These are phyloP conservation scores for Circinella minor DNA, from an alignment of 371 early-diverging fungal species.

Conservation along the genomic window DNA sequence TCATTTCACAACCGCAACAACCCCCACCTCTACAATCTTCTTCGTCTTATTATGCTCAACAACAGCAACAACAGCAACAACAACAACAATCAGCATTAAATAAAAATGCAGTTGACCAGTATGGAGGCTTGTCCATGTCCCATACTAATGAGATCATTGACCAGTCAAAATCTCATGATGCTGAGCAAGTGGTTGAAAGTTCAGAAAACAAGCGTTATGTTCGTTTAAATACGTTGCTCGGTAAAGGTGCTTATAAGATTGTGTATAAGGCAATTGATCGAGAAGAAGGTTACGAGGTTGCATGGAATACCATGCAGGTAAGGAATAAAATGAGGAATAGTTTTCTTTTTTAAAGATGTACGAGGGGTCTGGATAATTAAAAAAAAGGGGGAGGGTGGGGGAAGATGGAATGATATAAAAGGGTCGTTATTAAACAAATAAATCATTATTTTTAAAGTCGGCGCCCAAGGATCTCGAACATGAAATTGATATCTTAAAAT, in stretches of 20 bases:
- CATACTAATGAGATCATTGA: conserved; percentile 47
- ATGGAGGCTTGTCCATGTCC: conserved; percentile 37
- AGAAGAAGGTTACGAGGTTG: conserved; percentile 91
- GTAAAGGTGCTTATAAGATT: conserved; percentile 78
- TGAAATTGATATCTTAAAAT: conserved; percentile 75
- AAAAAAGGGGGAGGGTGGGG: no score
- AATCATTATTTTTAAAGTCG: background rate
- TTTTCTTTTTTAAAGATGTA: no score
- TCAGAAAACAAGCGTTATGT: conserved; percentile 46
- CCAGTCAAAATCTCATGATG: conserved; percentile 44
- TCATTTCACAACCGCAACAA: background rate
- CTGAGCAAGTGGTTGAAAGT: conserved; percentile 50
- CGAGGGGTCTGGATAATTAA: background rate
- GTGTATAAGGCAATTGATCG: conserved; percentile 86
- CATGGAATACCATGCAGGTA: conserved; percentile 80
- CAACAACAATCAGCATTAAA: conserved; percentile 14
- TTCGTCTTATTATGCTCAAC: conserved; percentile 3
- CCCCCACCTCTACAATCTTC: background rate
- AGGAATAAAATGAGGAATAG: background rate
- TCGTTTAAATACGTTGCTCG: conserved; percentile 47
- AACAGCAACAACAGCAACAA: background rate
- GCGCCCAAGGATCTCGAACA: conserved; percentile 41
- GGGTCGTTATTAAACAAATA: no score
- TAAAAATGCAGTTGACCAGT: conserved; percentile 29
- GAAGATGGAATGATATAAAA: no score